Evolutionary conservation across 2,329 filamentous ascomycete genomes (phyloP), one percentile per base, ranked within the genome.

Genomic region (Epichloe gansuensis): DNA sequence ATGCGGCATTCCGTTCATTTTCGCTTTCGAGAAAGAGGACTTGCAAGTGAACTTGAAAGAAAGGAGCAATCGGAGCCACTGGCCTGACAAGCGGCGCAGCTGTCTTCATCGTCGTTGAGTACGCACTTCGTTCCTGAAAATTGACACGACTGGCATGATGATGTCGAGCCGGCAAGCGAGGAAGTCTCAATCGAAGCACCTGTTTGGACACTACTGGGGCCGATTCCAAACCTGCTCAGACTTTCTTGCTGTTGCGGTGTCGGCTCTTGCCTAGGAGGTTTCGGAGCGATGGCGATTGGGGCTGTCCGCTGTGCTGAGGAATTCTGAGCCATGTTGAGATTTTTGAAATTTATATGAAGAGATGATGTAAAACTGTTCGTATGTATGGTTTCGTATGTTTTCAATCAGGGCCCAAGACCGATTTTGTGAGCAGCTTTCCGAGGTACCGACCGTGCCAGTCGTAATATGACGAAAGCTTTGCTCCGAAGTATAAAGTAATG

Each of bases 21-120:
- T 65, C 88, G 79, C 74, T 93, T 93, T 61, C 88, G 80, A 53
- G 85, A 83, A 63, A 83, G 82, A 25, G 87, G 87, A 66, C 51
- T 53, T 38, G 51, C 34, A 9, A 55, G 42, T 6, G 51, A 48
- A 35, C 85, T 88, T 59, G 85, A 82, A 49, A 83, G 76, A 65
- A 91, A 82, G 44, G 88, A 91, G 69, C 88, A 93, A 60, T 88
- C 83, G 64, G 87, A 80, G 62, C 83, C 85, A 68, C 85, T 83
- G 65, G 84, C 82, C 65, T 88, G 84, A 69, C 88, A 94, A 57
- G 88, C 76, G 57, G 88, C 78, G 68, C 88, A 93, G 59, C 77
- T 74, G 60, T 86, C 81, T 58, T 85, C 85, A 65, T 91, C 86
- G 64, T 89, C 84, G 59, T 70, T 72, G 65, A 87, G 79, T 57